A percentile compares a stretch with the other conserved stretches of the same genome.
phyloP scores from a whole-genome alignment of 805 yeast species.

The Pichia exigua region DNA sequence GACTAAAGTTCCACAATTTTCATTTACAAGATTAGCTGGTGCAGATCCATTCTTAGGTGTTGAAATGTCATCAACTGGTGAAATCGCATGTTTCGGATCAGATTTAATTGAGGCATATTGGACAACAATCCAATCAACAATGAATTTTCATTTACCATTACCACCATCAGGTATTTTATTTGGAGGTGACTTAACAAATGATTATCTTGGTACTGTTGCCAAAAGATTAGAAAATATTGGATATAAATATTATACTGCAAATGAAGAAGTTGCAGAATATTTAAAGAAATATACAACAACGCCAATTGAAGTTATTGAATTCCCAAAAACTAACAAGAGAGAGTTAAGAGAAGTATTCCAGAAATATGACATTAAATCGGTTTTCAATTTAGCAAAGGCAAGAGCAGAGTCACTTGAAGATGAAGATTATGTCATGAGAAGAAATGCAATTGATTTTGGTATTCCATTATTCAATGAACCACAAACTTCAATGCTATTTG shows the following conservation, averaged over 20 bases:
- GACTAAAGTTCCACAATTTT: slow-evolving; percentile 96
- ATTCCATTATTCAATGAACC: slow-evolving; percentile 97
- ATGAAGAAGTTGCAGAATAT: slow-evolving; percentile 63
- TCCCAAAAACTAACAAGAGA: slow-evolving; percentile 91
- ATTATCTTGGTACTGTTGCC: slow-evolving; percentile 68
- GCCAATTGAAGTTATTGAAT: slow-evolving; percentile 61
- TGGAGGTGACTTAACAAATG: slow-evolving; percentile 84
- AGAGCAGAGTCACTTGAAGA: slow-evolving; percentile 82
- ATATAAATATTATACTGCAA: slow-evolving; percentile 74
- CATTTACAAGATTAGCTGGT: slow-evolving; percentile 96
- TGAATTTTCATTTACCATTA: slow-evolving; percentile 91
- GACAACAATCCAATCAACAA: slow-evolving; percentile 93
- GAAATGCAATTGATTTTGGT: slow-evolving; percentile 97
- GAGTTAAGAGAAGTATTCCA: slow-evolving; percentile 90
- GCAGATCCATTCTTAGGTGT: slow-evolving; percentile 99
- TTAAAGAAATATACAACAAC: slow-evolving; percentile 42
- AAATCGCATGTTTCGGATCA: slow-evolving; percentile 92
- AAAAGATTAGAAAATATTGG: slow-evolving; percentile 62
- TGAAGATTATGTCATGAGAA: slow-evolving; percentile 94
- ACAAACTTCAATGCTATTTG: slow-evolving; percentile 80
- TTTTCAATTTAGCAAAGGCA: slow-evolving; percentile 83
- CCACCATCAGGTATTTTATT: slow-evolving; percentile 87
- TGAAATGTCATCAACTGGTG: slow-evolving; percentile 99
- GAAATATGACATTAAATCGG: slow-evolving; percentile 74
- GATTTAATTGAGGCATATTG: slow-evolving; percentile 88